Percentiles rank a stretch among this genome's conserved stretches.
Evolutionary conservation across 2,329 filamentous ascomycete species (phyloP).

Genomic region (Tolypocladium tropicale): DNA sequence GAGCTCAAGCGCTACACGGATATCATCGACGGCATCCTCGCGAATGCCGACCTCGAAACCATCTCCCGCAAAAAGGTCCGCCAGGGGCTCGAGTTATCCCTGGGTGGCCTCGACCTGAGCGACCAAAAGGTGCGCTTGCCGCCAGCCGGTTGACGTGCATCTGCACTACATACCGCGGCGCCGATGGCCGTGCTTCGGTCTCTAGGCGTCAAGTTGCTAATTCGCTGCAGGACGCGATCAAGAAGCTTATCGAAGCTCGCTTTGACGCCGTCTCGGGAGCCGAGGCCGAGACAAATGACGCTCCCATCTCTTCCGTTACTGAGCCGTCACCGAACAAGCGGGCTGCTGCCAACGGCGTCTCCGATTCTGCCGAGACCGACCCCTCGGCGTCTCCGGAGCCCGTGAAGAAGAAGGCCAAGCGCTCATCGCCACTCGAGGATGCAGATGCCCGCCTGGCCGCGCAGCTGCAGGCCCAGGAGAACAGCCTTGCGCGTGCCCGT

Average conservation of each 20-base stretch:
- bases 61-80: conserved; percentile 54
- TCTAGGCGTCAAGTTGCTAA: not conserved
- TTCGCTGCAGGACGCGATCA: conserved; percentile 50
- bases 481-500: conserved; percentile 54
- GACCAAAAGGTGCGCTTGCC: conserved; percentile 43
- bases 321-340: conserved; percentile 23
- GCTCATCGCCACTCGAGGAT: conserved; percentile 50
- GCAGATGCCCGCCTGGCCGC: conserved; percentile 83
- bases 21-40: conserved; percentile 51
- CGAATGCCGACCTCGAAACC: conserved; percentile 48
- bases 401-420: conserved; percentile 57
- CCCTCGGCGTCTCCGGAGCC: conserved; percentile 35
- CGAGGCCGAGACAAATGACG: conserved; percentile 35
- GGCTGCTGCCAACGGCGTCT: conserved; percentile 21
- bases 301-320: conserved; percentile 23
- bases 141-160: not conserved
- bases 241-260: conserved; percentile 60
- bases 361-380: conserved; percentile 33
- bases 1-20: conserved; percentile 43
- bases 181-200: not conserved
- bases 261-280: conserved; percentile 59
- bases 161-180: not conserved
- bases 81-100: conserved; percentile 40
- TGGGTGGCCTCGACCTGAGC: conserved; percentile 47
- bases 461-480: conserved; percentile 85